Evolutionary conservation across 2,329 filamentous ascomycete genomes (phyloP).

Genomic region (Gaeumannomyces sp.): DNA sequence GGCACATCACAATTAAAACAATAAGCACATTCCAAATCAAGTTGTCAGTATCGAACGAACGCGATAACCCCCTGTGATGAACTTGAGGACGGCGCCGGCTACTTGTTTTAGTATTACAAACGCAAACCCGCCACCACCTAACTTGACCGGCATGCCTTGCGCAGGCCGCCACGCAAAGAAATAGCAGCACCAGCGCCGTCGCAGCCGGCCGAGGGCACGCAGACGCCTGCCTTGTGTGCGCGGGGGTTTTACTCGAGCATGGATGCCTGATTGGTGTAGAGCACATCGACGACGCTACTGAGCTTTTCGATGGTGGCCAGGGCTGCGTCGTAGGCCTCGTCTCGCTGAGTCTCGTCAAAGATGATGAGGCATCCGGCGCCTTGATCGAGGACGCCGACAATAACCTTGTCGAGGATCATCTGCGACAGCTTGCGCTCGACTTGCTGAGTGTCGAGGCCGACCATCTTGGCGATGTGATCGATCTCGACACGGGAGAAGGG

Average conservation of each 20-base stretch:
- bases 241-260: conserved; percentile 70
- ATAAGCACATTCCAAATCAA: neutral
- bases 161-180: neutral
- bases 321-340: conserved; percentile 90
- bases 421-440: conserved; percentile 97
- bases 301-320: conserved; percentile 94
- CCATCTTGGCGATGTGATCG: conserved; percentile 94
- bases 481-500: conserved; percentile 97
- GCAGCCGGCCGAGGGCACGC: neutral
- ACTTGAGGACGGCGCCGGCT: neutral
- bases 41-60: neutral
- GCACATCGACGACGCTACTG: conserved; percentile 91
- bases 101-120: neutral
- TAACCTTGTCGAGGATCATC: conserved; percentile 99
- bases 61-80: neutral
- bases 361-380: conserved; percentile 97
- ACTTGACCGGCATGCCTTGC: neutral
- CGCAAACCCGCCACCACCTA: neutral
- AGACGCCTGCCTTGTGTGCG: neutral
- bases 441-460: conserved; percentile 90
- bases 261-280: conserved; percentile 97
- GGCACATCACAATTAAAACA: too few relatives aligned
- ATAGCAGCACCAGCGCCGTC: neutral
- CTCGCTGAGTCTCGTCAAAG: conserved; percentile 89
- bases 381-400: conserved; percentile 94